Base-by-base conservation (phyloP, 169 alveolate genomes). In the Cystoisospora suis region DNA sequence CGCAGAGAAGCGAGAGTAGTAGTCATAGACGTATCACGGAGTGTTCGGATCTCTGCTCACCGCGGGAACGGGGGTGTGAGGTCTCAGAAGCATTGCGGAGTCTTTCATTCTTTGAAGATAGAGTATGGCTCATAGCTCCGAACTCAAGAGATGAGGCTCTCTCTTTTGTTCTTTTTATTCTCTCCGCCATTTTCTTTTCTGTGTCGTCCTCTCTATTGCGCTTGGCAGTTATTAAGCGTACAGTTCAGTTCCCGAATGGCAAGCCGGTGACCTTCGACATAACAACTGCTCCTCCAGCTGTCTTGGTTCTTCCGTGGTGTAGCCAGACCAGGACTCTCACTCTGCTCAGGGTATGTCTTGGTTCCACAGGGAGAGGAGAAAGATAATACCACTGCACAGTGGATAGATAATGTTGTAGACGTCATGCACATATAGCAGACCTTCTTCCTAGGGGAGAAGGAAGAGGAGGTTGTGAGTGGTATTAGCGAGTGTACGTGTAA, bases 231-330 rank as follows among this genome's bases (percentile, higher is more conserved):
- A 86, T 65, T 12, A 45, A 53, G 3, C 85, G 91, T 0, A n/a
- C 75, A 3, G 91, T 86, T 27, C 45, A 44, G 75, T 86, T 86
- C 75, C 91, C 91, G 40, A 32, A 86, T 45, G 91, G 91, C 59
- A 36, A 29, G 34, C 40, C 56, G 0, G 86, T 65, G 3, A 1
- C 75, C 0, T 86, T 86, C 42, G 91, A 86, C 58, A 86, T 86
- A 36, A 59, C 91, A 3, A 75, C n/a, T 17, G 91, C 91, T 9
- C 91, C 91, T 53, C 91, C 91, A 27, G 91, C 91, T 4, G 86
- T 86, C 58, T 27, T 86, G 32, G 56, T 56, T 32, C 86, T 86
- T 4, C 91, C 91, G 32, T 86, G 42, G 75, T 32, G 42, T 36
- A 34, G 86, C 36, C 3, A 27, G 9, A 86, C 85, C 3, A 86